A percentile compares a stretch with the other conserved stretches of the same genome.
phyloP scores from a whole-genome alignment of 495 filamentous ascomycete genomes.

The Xylaria palmicola region DNA sequence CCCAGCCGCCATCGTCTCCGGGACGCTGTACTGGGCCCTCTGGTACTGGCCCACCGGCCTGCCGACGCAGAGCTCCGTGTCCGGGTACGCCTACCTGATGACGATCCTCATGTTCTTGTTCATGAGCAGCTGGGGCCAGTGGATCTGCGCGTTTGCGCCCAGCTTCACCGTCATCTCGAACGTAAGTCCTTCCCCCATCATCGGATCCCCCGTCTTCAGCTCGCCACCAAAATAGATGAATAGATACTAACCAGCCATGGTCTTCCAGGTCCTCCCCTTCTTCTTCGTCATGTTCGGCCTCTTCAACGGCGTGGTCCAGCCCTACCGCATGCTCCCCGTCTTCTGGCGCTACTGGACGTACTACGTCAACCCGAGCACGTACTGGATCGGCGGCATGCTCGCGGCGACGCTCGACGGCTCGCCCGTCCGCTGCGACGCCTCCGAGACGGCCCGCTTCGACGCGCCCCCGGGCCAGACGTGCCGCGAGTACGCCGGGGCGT shows the following conservation, averaged over 20 bases:
- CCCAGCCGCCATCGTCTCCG: constrained; percentile 63
- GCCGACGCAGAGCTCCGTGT: constrained; percentile 57
- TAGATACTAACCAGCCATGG: not conserved
- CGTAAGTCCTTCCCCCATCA: constrained; percentile 22
- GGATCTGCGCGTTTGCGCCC: constrained; percentile 80
- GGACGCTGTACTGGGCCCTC: constrained; percentile 66
- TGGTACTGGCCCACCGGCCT: constrained; percentile 83
- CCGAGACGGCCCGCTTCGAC: constrained; percentile 66
- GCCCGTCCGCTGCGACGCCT: constrained; percentile 54
- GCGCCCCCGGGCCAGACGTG: constrained; percentile 65
- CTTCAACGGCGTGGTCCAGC: constrained; percentile 73
- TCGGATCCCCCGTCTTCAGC: not conserved
- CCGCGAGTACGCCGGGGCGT: constrained; percentile 56
- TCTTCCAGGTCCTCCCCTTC: constrained; percentile 56
- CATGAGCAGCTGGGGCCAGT: constrained; percentile 75
- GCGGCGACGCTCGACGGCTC: constrained; percentile 56
- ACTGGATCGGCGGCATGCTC: constrained; percentile 74
- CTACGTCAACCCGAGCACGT: constrained; percentile 67
- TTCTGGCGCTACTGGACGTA: constrained; percentile 85
- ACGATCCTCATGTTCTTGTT: constrained; percentile 80
- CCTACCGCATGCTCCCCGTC: constrained; percentile 58
- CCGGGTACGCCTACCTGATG: constrained; percentile 86
- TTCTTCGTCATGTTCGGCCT: constrained; percentile 76
- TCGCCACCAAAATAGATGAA: not conserved
- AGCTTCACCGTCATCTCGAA: constrained; percentile 80